These are phyloP conservation scores for Calocera viscosa DNA, from an alignment of 768 basidiomycete genomes.

Conservation along the genomic window DNA sequence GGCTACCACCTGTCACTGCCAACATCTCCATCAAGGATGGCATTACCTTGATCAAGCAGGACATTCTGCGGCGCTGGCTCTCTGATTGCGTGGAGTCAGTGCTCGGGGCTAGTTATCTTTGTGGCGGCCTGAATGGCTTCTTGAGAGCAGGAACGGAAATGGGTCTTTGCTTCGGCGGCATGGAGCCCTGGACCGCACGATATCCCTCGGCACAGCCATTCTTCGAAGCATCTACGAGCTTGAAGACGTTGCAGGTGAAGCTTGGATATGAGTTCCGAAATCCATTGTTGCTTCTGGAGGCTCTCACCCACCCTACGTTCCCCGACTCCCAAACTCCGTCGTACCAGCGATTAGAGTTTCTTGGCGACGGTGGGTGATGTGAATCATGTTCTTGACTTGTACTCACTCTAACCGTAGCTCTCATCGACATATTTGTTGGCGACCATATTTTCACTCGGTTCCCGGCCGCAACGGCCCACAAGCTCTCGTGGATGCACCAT, in stretches of 20 bases:
- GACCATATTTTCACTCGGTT: constrained; percentile 59
- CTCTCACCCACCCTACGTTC: constrained; percentile 78
- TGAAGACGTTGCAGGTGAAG: constrained; percentile 37
- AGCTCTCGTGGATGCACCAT: constrained; percentile 58
- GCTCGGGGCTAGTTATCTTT: constrained; percentile 60
- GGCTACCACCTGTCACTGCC: constrained; percentile 42
- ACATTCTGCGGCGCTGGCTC: constrained; percentile 54
- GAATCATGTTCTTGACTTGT: not conserved
- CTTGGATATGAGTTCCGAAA: constrained; percentile 61
- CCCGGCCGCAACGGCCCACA: constrained; percentile 58
- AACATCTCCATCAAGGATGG: constrained; percentile 20
- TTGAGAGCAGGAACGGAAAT: constrained; percentile 51
- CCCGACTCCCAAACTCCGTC: constrained; percentile 40
- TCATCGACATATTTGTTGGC: constrained; percentile 60
- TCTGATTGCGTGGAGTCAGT: constrained; percentile 85
- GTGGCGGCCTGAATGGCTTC: constrained; percentile 60
- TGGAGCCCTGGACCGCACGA: constrained; percentile 53
- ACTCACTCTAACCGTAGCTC: constrained; percentile 33
- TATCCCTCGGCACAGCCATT: constrained; percentile 29
- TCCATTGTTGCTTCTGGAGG: constrained; percentile 55
- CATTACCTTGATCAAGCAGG: constrained; percentile 32
- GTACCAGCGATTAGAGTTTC: constrained; percentile 78
- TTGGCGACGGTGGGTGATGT: constrained; percentile 64
- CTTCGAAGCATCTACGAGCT: constrained; percentile 19
- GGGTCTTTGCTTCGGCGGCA: constrained; percentile 61